Conservation (phyloP, 2,329 filamentous ascomycete genomes). For the Aspergillus spinulosporus region DNA sequence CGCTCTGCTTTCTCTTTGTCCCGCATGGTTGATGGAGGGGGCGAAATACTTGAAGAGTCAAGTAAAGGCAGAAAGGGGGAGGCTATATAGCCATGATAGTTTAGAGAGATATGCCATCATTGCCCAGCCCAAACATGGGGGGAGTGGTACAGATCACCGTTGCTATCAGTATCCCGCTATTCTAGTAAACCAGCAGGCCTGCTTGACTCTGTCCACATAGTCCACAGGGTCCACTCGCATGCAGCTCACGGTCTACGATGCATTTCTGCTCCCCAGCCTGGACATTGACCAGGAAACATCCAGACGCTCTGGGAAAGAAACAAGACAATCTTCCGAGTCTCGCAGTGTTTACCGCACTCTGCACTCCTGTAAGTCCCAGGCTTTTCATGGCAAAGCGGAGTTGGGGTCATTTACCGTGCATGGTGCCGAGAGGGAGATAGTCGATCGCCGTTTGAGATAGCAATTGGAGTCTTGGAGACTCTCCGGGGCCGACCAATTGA, state of each 20-base stretch:
- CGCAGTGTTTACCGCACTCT: neutral
- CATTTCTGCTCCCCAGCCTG: no score
- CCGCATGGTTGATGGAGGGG: neutral
- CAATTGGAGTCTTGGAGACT: neutral
- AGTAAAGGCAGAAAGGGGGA: neutral
- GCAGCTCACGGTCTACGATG: no score
- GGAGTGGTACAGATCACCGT: no score
- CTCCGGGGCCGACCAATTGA: neutral
- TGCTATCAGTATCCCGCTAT: no score
- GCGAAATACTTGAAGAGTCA: neutral
- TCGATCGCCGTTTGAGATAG: neutral
- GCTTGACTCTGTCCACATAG: no score
- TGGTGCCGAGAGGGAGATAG: neutral
- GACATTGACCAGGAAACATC: no score
- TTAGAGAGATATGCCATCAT: no score
- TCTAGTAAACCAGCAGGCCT: no score
- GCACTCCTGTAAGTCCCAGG: neutral
- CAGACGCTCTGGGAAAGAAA: no score
- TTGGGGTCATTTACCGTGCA: neutral
- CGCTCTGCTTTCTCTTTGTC: constrained; percentile 3
- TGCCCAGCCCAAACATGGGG: no score
- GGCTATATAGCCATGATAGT: neutral
- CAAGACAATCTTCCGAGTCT: no score
- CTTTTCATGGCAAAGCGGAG: neutral
- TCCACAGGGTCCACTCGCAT: no score